phyloP scores from a whole-genome alignment of 2,329 filamentous ascomycete species.

The Xylariaceae sp. region DNA sequence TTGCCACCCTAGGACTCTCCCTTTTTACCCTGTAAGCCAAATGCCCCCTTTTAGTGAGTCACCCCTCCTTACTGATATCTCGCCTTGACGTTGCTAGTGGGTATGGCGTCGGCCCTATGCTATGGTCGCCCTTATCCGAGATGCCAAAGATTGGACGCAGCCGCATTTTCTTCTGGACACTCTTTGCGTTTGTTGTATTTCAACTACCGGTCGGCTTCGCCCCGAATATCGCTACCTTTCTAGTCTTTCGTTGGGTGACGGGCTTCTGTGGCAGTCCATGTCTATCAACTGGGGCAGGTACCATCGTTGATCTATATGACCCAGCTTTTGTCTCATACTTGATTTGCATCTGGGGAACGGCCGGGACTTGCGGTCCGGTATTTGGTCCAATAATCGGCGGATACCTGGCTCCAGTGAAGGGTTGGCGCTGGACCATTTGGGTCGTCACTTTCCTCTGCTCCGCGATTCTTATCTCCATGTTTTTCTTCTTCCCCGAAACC shows the following conservation, averaged over 20 bases:
- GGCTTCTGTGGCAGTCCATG: constrained; percentile 50
- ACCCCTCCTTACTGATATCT: not conserved
- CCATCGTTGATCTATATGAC: constrained; percentile 39
- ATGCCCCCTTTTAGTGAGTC: not conserved
- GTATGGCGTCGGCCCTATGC: constrained; percentile 54
- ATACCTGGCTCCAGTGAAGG: constrained; percentile 35
- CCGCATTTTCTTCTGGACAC: constrained; percentile 55
- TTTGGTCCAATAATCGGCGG: constrained; percentile 55
- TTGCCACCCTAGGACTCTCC: constrained; percentile 54
- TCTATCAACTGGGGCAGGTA: constrained; percentile 38
- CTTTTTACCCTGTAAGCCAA: constrained; percentile 44
- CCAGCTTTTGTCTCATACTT: constrained; percentile 48
- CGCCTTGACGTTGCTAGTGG: constrained; percentile 45
- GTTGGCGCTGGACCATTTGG: constrained; percentile 57
- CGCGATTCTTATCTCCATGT: constrained; percentile 50
- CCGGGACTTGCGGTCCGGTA: constrained; percentile 50
- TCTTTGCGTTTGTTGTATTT: constrained; percentile 63
- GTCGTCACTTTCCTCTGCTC: constrained; percentile 53
- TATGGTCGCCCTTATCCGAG: constrained; percentile 53
- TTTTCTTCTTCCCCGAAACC: constrained; percentile 61
- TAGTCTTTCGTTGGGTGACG: constrained; percentile 58
- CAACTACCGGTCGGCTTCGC: constrained; percentile 59
- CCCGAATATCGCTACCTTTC: constrained; percentile 58
- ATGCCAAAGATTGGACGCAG: constrained; percentile 56
- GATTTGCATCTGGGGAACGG: constrained; percentile 51